These are phyloP conservation scores for Cladophialophora yegresii DNA, from an alignment of 2,329 filamentous ascomycete genomes.

Conservation along the genomic window DNA sequence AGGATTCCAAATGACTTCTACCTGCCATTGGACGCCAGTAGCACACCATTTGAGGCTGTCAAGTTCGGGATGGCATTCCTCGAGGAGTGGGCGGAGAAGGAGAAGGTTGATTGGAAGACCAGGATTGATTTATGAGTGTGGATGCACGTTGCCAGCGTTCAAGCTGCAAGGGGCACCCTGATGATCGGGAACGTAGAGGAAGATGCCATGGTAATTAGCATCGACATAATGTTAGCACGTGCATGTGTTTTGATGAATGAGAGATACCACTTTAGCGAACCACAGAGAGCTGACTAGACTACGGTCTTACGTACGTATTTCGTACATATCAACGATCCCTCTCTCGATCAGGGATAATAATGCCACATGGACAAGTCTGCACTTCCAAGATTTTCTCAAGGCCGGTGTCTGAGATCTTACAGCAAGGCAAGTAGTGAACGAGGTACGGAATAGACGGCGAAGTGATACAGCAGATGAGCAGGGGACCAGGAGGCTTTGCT, in stretches of 20 bases:
- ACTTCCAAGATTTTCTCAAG: too few species aligned
- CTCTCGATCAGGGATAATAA: too few species aligned
- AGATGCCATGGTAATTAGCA: not conserved
- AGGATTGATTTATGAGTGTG: conserved; percentile 44
- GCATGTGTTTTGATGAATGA: not conserved
- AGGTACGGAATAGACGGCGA: too few species aligned
- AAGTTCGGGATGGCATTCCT: conserved; percentile 50
- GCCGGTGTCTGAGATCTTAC: not conserved
- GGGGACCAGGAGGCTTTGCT: not conserved
- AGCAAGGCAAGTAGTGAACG: not conserved
- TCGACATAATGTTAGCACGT: not conserved
- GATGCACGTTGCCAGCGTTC: not conserved
- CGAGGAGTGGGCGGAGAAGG: conserved; percentile 50
- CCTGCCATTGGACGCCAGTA: conserved; percentile 48
- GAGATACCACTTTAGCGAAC: not conserved
- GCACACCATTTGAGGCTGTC: conserved; percentile 49
- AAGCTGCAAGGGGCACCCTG: not conserved
- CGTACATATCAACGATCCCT: too few species aligned
- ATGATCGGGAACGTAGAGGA: too few species aligned
- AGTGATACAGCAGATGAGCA: not conserved
- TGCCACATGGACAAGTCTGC: too few species aligned
- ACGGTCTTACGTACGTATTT: too few species aligned
- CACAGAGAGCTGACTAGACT: not conserved
- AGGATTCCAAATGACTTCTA: conserved; percentile 43
- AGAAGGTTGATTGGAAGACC: conserved; percentile 50